phyloP scores from a whole-genome alignment of 2,329 filamentous ascomycete species.

The Epichloe glyceriae region DNA sequence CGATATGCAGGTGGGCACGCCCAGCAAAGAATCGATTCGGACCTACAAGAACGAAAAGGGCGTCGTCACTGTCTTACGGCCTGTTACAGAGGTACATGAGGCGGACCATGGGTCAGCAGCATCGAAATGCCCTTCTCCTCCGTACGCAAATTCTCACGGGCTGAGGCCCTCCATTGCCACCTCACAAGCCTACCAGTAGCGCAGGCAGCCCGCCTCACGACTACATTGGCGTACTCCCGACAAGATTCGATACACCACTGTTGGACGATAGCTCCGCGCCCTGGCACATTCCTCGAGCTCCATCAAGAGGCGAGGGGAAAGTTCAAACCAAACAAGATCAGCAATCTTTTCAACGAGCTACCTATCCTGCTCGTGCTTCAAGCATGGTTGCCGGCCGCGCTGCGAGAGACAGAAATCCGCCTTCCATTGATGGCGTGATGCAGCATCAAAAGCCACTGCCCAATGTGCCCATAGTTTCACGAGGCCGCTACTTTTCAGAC shows the following conservation, averaged over 20 bases:
- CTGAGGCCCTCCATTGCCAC: not conserved
- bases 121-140: not conserved
- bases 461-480: not conserved
- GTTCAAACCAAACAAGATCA: not conserved
- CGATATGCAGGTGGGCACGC: constrained; percentile 6
- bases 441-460: constrained; percentile 3
- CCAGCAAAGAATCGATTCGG: constrained; percentile 12
- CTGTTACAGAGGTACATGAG: constrained; percentile 16
- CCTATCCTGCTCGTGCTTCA: constrained; percentile 14
- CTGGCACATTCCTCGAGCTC: constrained; percentile 5
- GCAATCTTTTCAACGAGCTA: constrained; percentile 7
- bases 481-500: not conserved
- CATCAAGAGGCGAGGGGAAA: constrained; percentile 2
- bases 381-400: constrained; percentile 13
- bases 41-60: constrained; percentile 23
- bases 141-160: constrained; percentile 2
- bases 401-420: constrained; percentile 1
- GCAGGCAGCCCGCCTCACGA: constrained; percentile 9
- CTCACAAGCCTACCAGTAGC: constrained; percentile 8
- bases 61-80: constrained; percentile 23
- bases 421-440: constrained; percentile 13
- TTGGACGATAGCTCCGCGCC: constrained; percentile 11
- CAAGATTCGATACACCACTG: constrained; percentile 10
- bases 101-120: not conserved
- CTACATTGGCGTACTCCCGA: constrained; percentile 13